phyloP scores from a whole-genome alignment of 768 basidiomycete genomes.

The Trametes cubensis region DNA sequence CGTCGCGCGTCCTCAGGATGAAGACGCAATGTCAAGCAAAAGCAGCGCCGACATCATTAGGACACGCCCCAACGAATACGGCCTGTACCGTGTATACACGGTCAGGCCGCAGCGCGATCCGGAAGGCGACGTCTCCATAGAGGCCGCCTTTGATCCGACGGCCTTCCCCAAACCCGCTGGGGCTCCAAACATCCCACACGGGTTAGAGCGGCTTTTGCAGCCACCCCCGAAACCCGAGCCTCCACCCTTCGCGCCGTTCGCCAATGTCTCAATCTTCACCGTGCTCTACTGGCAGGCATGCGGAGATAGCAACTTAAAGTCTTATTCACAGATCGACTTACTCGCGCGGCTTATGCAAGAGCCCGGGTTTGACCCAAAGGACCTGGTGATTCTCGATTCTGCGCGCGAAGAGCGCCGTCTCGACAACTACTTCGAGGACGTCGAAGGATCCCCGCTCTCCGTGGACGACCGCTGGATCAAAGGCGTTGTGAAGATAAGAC shows the following conservation, averaged over 20 bases:
- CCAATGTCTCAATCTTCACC: slow-evolving; percentile 26
- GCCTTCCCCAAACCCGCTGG: neutral
- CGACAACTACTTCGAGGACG: slow-evolving; percentile 14
- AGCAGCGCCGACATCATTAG: too few relatives aligned
- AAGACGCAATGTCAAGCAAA: too few relatives aligned
- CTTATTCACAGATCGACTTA: slow-evolving; percentile 27
- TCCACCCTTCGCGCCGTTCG: too few relatives aligned
- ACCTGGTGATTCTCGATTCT: neutral
- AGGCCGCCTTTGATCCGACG: too few relatives aligned
- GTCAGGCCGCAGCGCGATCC: too few relatives aligned
- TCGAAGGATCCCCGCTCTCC: slow-evolving; percentile 20
- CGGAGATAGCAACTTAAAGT: slow-evolving; percentile 32
- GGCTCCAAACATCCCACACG: neutral
- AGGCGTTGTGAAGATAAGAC: slow-evolving; percentile 23
- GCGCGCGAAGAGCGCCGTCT: slow-evolving; percentile 12
- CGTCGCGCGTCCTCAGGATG: too few relatives aligned
- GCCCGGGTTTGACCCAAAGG: neutral
- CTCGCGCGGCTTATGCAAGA: too few relatives aligned
- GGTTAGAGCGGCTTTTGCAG: too few relatives aligned
- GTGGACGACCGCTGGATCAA: slow-evolving; percentile 23
- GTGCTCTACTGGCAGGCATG: slow-evolving; percentile 36
- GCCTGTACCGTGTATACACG: too few relatives aligned
- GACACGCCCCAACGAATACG: too few relatives aligned
- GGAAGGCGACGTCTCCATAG: too few relatives aligned
- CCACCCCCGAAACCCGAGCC: too few relatives aligned